Evolutionary conservation across 371 early-diverging fungal genomes (phyloP), one percentile per base, ranked within the genome.

Genomic region (Synchytrium microbalum): DNA sequence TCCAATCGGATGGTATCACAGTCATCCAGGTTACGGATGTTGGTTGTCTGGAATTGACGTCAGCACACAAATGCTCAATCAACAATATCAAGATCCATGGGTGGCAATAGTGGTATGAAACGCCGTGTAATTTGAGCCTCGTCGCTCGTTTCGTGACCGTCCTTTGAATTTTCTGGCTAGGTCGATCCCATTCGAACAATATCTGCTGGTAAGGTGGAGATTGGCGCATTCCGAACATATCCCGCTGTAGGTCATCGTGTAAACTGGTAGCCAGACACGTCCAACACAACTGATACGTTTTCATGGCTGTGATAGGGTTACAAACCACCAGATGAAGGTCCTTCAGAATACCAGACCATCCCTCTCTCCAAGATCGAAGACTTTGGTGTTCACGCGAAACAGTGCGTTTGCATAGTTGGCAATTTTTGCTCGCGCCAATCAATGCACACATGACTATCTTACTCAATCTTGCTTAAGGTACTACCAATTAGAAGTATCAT

Each of bases 11-110:
- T 98, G 98, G 98, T 98, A 98, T 79, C 98, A 98, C 72, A 89
- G 89, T 51, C 98, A 98, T 78, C 98, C 98, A 23, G 98, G 98
- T 16, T 98, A 96, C 70, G 96, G 97, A 1, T 96, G 97, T 76
- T 98, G 98, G 98, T 81, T 98, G 60, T 96, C 96, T 3, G 97
- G 98, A 27, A 96, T 98, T 70, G 98, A 98, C 71, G 96, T 96
- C 27, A 81, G 83, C 60, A 98, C 98, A 14, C 97, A 98, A 72
- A 90, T 86, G 87, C 74, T 91, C 46, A 95, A 96, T 75, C 97
- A 98, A 70, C 84, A 88, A 72, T 93, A 82, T 75, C 92, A 92
- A 70, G 98, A 98, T 60, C 98, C 98, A 2, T 98, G 86, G 67
- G 82, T 94, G 8, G 98, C 98, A 10, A 88, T 98, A 2, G 98